A percentile compares a stretch with the other conserved stretches of the same genome.
phyloP scores from a whole-genome alignment of 495 filamentous ascomycete genomes.

The Penicillium argentinense region DNA sequence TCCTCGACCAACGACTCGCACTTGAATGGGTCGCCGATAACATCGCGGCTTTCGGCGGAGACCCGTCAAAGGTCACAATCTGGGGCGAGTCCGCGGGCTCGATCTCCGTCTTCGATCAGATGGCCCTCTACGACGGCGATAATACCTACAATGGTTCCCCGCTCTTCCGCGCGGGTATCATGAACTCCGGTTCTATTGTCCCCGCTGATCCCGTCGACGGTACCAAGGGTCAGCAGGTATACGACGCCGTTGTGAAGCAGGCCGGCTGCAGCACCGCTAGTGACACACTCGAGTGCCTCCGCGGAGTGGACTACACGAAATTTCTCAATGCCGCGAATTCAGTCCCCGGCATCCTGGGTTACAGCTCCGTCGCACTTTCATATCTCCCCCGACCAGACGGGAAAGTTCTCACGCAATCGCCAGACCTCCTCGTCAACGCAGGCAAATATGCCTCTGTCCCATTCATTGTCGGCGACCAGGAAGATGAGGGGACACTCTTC shows the following conservation, averaged over 20 bases:
- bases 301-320: conserved; percentile 54
- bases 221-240: conserved; percentile 61
- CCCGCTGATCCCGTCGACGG: conserved; percentile 66
- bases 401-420: conserved; percentile 51
- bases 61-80: conserved; percentile 65
- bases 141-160: conserved; percentile 67
- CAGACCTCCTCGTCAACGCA: conserved; percentile 48
- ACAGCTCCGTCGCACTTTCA: conserved; percentile 60
- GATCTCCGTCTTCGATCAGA: conserved; percentile 71
- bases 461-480: conserved; percentile 58
- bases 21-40: conserved; percentile 56
- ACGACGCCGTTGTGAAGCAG: conserved; percentile 57
- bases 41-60: conserved; percentile 56
- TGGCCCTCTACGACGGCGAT: conserved; percentile 66
- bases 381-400: conserved; percentile 69
- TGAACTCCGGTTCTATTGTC: conserved; percentile 67
- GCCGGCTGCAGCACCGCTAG: conserved; percentile 58
- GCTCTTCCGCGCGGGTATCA: conserved; percentile 69
- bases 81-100: conserved; percentile 74
- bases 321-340: conserved; percentile 67
- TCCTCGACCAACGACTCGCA: conserved; percentile 54
- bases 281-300: conserved; percentile 64
- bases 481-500: conserved; percentile 65
- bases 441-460: conserved; percentile 59
- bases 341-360: conserved; percentile 62